Percentiles rank a stretch among this genome's conserved stretches.
Conservation (phyloP, 2,329 filamentous ascomycete genomes). For the Aureobasidium sp. region DNA sequence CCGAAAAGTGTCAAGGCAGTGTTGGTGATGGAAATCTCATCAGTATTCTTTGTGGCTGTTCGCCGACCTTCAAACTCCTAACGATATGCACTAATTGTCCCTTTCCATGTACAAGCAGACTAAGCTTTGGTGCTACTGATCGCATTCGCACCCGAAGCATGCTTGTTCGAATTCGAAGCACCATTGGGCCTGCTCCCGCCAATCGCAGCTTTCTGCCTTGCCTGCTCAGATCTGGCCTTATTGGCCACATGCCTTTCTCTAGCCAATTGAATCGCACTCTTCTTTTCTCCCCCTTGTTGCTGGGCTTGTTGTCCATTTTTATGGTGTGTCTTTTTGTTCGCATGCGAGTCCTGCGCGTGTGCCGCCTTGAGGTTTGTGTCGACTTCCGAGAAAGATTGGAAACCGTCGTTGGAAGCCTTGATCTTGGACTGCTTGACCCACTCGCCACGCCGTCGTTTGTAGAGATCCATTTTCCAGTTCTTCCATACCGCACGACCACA, state of each 20-base stretch:
- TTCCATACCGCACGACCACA: constrained; percentile 63
- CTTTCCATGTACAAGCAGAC: too few relatives aligned
- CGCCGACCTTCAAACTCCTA: too few relatives aligned
- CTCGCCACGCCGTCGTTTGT: constrained; percentile 54
- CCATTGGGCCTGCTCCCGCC: neutral
- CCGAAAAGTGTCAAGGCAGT: too few relatives aligned
- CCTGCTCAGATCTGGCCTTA: constrained; percentile 32
- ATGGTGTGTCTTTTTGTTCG: constrained; percentile 2
- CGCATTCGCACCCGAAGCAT: constrained; percentile 9
- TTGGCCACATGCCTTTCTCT: constrained; percentile 49
- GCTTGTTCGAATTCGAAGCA: constrained; percentile 3
- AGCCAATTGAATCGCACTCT: constrained; percentile 51
- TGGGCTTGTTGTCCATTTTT: constrained; percentile 18
- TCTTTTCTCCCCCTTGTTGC: constrained; percentile 25
- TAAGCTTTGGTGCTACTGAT: constrained; percentile 5
- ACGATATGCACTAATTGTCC: too few relatives aligned
- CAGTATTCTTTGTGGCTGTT: too few relatives aligned
- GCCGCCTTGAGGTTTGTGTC: constrained; percentile 25
- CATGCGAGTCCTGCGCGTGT: constrained; percentile 16
- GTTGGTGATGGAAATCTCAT: too few relatives aligned
- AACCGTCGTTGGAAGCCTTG: constrained; percentile 44
- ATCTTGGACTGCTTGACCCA: constrained; percentile 57
- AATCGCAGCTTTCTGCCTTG: neutral
- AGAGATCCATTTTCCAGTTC: constrained; percentile 69
- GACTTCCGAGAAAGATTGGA: constrained; percentile 44